Evolutionary conservation across 1,284 basidiomycete species (phyloP).

Genomic region (Omphalotus olearius): DNA sequence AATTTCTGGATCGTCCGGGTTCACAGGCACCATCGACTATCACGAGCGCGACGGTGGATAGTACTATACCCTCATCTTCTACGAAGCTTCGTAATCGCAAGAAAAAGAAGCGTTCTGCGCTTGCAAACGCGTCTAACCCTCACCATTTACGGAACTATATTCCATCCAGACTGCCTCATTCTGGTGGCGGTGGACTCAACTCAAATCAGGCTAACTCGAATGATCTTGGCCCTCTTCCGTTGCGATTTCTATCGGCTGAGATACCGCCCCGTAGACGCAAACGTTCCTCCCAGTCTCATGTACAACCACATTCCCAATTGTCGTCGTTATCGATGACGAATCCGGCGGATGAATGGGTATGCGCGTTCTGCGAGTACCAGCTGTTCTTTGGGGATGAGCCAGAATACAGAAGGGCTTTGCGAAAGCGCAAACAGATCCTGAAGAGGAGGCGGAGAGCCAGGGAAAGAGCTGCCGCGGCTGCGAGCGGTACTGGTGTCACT

Average conservation of each 20-base stretch:
- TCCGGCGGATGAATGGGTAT: conserved; percentile 84
- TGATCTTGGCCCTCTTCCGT: conserved; percentile 51
- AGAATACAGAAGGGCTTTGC: conserved; percentile 60
- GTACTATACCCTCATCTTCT: neutral
- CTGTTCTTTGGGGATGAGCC: conserved; percentile 77
- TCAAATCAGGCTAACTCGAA: conserved; percentile 37
- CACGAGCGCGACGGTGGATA: neutral
- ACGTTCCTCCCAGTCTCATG: neutral
- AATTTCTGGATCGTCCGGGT: conserved; percentile 31
- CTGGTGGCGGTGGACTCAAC: conserved; percentile 38
- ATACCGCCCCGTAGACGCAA: conserved; percentile 48
- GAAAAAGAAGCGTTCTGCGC: conserved; percentile 87
- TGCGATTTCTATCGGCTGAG: conserved; percentile 65
- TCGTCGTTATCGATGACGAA: conserved; percentile 35
- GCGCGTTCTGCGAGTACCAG: conserved; percentile 83
- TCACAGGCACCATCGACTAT: conserved; percentile 18
- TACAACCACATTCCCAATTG: neutral
- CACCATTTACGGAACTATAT: conserved; percentile 88
- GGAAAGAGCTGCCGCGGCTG: conserved; percentile 64
- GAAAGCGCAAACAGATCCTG: conserved; percentile 76
- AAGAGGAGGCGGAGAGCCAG: conserved; percentile 69
- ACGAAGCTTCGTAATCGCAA: conserved; percentile 12
- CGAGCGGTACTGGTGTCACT: conserved; percentile 24
- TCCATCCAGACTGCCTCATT: conserved; percentile 69
- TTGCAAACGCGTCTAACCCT: conserved; percentile 86